Base-by-base conservation (phyloP, 495 filamentous ascomycete genomes). In the Acidomyces sp. region DNA sequence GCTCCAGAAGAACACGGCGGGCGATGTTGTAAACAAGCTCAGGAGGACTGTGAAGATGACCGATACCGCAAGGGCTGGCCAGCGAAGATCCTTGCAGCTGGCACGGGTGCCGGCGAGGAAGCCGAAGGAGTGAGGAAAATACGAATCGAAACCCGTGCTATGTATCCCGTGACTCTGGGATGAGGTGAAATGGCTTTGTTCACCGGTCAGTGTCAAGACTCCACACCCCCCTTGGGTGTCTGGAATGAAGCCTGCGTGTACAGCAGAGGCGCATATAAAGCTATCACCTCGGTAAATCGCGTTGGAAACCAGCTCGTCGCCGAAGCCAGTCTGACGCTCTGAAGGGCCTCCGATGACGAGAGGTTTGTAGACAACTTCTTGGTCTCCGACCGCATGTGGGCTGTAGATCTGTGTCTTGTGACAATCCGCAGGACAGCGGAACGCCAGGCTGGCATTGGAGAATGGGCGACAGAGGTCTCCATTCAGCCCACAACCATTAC, bases 401-500 rank as follows among this genome's bases (percentile, higher is more conserved):
- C 62, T 58, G 7, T 61, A 27, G 11, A 63, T 29, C 24, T 61
- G 31, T 1, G 49, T 45, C 13, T 49, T 52, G 27, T 51, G 52
- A 47, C 62, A 65, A 31, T 62, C 60, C 13, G 62, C 62, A 1
- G 60, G 62, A 43, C 62, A 65, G 26, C 62, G 53, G 43, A 65
- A 65, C 12, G 60, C 39, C 37, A 63, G 40, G 9, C 54, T 53
- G 17, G 34, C 42, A 43, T 62, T 62, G 17, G 52, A 41, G 41
- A 65, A 65, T 2, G 62, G 62, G 4, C 62, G 58, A 41, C 62
- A 65, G 16, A 46, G 41, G 25, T 63, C 46, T 6, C 62, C 62
- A 46, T 65, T 62, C 1, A 63, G 22, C 3, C 62, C 62, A 41
- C 62, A 65, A 10, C 57, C 57, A 43, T 73, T 75, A 16, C 56